Base-by-base conservation (phyloP, 2,329 filamentous ascomycete species). In the Dothideomycetes sp. region DNA sequence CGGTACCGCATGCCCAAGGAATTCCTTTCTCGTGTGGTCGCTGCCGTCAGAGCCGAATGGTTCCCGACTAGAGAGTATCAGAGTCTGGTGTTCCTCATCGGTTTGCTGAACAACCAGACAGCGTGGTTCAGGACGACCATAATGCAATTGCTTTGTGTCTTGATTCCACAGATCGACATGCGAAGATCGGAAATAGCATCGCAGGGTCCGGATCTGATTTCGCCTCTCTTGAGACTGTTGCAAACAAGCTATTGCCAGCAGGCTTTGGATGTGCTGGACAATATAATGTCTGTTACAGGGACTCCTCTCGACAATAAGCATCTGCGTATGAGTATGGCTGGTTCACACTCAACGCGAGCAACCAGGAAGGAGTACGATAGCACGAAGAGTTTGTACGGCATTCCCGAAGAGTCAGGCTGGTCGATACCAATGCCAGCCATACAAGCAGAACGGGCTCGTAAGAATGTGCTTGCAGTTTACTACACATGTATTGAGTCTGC, bases 241-340 rank as follows among this genome's bases (percentile, higher is more conserved):
- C 88, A 95, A 57, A 95, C 89, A 1, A 86, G 94, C 45, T 88
- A 88, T 53, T 96, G 88, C 59, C 86, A 91, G 60, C 83, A 94
- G 55, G 91, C 91, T 9, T 68, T 98, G 8, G 79, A 86, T 49
- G 89, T 98, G 1, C 69, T 98, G 44, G 91, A 98, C 60, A 84
- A 89, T 49, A 91, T 96, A 52, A 94, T 95, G 75, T 85, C 84
- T 19, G 89, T 96, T 69, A 87, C 87, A 1, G 84, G 85, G 4
- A 69, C 64, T 22, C 83, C 89, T 1, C 86, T 94, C 73, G 91
- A 96, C 60, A 86, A 84, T 52, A 86, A 95, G 52, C 87, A 96
- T 56, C 67, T 98, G 44, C 79, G 91, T 27, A 98, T 98, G 93
- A 96, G 89, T 61, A 95, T 98, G 86, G 88, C 87, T 4, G 82